Conservation (phyloP, 2,329 filamentous ascomycete species). For the Neophaeococcomyces aloes region DNA sequence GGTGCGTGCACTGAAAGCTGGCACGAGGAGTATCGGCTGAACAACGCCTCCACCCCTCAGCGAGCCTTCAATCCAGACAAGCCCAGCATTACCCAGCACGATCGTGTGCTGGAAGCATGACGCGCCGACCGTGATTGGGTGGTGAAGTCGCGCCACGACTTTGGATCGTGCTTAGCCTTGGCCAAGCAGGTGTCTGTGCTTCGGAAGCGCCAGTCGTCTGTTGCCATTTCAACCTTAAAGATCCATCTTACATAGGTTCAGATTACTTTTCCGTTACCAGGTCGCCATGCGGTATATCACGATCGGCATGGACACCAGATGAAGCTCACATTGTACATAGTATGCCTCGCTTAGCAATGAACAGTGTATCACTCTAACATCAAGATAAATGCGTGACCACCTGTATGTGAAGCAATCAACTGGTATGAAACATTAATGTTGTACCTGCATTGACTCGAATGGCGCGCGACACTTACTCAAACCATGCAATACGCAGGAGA, state of each 20-base stretch:
- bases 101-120: neutral
- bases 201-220: neutral
- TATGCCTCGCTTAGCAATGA: too few relatives aligned
- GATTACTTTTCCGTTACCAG: too few relatives aligned
- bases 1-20: neutral
- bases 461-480: neutral
- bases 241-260: too few relatives aligned
- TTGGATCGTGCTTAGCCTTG: constrained; percentile 5
- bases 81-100: neutral
- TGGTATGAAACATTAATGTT: neutral
- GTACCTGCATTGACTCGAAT: neutral
- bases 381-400: too few relatives aligned
- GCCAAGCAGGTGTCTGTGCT: neutral
- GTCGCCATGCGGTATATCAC: too few relatives aligned
- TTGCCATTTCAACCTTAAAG: too few relatives aligned
- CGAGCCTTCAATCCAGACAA: neutral
- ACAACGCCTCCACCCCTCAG: neutral
- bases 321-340: too few relatives aligned
- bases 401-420: neutral
- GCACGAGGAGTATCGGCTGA: neutral
- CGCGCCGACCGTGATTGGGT: constrained; percentile 1
- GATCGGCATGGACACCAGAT: too few relatives aligned
- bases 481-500: constrained; percentile 4
- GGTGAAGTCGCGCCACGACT: neutral
- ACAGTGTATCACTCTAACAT: too few relatives aligned